A percentile compares a stretch with the other conserved stretches of the same genome.
Conservation (phyloP, 192 early-diverging fungal genomes). For the Rhizophlyctis rosea region DNA sequence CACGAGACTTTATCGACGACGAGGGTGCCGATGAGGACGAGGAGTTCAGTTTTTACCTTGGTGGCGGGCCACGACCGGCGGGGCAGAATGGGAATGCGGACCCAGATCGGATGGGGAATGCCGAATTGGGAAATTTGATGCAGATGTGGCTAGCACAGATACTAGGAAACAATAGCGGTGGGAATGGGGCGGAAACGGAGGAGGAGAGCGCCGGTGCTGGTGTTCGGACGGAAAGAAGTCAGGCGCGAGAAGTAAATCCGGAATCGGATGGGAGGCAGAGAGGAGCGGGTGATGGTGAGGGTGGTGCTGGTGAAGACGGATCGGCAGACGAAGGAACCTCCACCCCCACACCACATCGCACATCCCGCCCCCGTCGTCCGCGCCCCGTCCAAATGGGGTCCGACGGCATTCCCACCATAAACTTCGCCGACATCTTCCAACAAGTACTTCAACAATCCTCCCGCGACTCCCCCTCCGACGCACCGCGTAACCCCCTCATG, state of each 20-base stretch:
- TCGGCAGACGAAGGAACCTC: background rate
- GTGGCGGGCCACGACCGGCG: background rate
- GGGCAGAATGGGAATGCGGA: background rate
- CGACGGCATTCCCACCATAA: background rate
- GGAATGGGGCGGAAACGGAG: background rate
- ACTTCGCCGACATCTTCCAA: background rate
- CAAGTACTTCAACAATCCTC: background rate
- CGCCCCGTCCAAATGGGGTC: background rate
- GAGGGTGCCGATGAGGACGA: slow-evolving; percentile 24
- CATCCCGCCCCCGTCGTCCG: background rate
- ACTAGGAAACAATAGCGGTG: slow-evolving; percentile 7
- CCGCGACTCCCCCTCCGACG: too few relatives aligned
- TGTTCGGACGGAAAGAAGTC: background rate
- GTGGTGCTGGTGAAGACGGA: slow-evolving; percentile 1
- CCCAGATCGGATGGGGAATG: background rate
- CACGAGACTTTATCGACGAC: slow-evolving; percentile 5
- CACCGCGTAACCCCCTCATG: slow-evolving; percentile 14
- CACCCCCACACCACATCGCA: background rate
- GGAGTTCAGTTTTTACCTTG: background rate
- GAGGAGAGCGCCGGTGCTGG: background rate
- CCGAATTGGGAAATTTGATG: slow-evolving; percentile 18
- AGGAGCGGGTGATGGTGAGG: background rate
- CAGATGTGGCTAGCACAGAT: slow-evolving; percentile 28
- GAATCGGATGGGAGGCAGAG: background rate
- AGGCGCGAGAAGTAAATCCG: background rate